Evolutionary conservation across 208 protist species (phyloP).

Genomic region (Dictyostelium gargantuum): DNA sequence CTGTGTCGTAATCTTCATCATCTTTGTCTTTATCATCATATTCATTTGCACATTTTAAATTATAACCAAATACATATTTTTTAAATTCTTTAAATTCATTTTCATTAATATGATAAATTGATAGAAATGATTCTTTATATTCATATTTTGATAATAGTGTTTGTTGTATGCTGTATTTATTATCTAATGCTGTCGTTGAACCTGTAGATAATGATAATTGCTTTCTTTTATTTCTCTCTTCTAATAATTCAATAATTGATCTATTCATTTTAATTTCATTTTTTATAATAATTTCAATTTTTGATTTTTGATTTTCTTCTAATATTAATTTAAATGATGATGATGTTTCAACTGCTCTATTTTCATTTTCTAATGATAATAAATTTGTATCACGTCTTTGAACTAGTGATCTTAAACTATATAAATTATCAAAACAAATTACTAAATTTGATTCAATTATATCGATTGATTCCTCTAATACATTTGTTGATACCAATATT

Average conservation of each 20-base stretch:
- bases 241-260: not conserved
- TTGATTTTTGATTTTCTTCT: not conserved
- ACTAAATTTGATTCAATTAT: conserved; percentile 20
- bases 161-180: too few species aligned
- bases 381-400: conserved; percentile 40
- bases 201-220: not conserved
- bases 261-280: not conserved
- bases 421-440: conserved; percentile 13
- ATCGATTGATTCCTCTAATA: conserved; percentile 61
- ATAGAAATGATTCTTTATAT: not conserved
- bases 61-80: not conserved
- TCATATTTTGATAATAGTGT: not conserved
- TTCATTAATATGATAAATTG: not conserved
- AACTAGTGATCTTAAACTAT: not conserved
- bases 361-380: too few species aligned
- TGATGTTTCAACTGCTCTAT: too few species aligned
- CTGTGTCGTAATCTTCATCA: not conserved
- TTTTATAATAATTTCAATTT: not conserved
- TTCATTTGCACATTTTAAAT: not conserved
- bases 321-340: not conserved
- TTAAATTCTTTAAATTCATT: not conserved
- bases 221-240: not conserved
- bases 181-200: not conserved
- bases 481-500: conserved; percentile 32
- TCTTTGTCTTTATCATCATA: not conserved